Percentiles rank a stretch among this genome's conserved stretches.
phyloP scores from a whole-genome alignment of 306 rosid genomes.

The Rosa rugosa region DNA sequence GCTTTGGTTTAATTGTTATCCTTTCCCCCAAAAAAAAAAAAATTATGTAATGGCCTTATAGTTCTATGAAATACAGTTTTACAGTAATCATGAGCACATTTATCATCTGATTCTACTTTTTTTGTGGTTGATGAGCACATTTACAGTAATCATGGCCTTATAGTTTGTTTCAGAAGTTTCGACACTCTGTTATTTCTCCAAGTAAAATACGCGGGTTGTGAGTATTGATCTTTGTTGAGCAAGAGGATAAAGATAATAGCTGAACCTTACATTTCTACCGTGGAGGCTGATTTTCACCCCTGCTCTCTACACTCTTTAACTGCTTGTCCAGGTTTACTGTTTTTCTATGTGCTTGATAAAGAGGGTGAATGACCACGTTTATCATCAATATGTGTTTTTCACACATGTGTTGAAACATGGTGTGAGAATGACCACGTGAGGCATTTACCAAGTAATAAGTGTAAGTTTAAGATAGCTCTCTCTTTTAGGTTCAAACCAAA shows the following conservation, averaged over 20 bases:
- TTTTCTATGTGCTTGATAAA: not conserved
- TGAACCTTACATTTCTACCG: not conserved
- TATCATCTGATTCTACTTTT: not conserved
- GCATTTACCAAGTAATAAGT: not conserved
- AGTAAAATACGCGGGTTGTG: too few relatives aligned
- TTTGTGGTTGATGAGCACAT: not conserved
- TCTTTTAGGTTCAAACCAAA: not conserved
- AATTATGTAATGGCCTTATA: constrained; percentile 18
- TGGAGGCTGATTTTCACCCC: not conserved
- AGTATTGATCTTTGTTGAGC: not conserved
- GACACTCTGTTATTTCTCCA: too few relatives aligned
- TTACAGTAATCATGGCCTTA: too few relatives aligned
- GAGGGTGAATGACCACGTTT: too few relatives aligned
- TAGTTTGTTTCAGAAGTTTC: not conserved
- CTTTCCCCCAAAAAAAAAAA: too few relatives aligned
- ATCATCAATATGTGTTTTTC: too few relatives aligned
- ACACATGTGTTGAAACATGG: not conserved
- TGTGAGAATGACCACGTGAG: not conserved
- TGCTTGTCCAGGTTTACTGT: not conserved
- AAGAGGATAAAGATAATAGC: not conserved
- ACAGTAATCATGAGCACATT: not conserved
- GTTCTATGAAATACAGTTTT: constrained; percentile 18
- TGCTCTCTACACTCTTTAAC: not conserved
- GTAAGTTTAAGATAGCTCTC: not conserved
- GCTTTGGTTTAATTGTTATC: too few relatives aligned